Conservation (phyloP, 1,284 basidiomycete genomes). For the Amylostereum chailletii region DNA sequence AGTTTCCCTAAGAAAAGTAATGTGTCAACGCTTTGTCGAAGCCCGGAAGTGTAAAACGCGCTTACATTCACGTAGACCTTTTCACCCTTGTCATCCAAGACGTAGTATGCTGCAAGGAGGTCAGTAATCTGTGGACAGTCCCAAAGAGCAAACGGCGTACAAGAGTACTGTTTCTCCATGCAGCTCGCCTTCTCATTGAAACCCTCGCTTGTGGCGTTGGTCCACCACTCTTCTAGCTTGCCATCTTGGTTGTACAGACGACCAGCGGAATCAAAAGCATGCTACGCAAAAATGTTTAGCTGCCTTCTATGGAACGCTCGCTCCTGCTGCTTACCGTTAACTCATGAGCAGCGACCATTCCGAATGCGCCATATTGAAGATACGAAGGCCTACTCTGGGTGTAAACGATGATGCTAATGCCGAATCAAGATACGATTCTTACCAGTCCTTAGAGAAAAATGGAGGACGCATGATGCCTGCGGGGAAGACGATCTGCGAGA, state of each 20-base stretch:
- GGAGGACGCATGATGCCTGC: slow-evolving; percentile 92
- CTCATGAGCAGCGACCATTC: slow-evolving; percentile 85
- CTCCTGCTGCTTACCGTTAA: slow-evolving; percentile 47
- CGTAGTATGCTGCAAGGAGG: slow-evolving; percentile 53
- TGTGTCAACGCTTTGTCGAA: background rate
- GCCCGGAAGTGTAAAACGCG: slow-evolving; percentile 4
- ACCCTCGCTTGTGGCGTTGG: slow-evolving; percentile 72
- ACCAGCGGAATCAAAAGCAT: slow-evolving; percentile 91
- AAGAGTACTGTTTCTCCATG: slow-evolving; percentile 83
- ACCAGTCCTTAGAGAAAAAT: slow-evolving; percentile 86
- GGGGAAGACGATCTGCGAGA: slow-evolving; percentile 84
- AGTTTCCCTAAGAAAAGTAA: slow-evolving; percentile 48
- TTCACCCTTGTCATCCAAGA: slow-evolving; percentile 80
- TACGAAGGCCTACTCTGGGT: slow-evolving; percentile 62
- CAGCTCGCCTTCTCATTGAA: slow-evolving; percentile 84
- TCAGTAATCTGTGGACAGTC: background rate
- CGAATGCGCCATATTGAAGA: slow-evolving; percentile 87
- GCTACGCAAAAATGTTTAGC: slow-evolving; percentile 37
- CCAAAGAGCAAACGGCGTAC: slow-evolving; percentile 24
- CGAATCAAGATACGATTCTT: slow-evolving; percentile 11
- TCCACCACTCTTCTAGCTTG: slow-evolving; percentile 86
- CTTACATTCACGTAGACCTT: slow-evolving; percentile 80
- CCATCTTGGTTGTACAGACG: slow-evolving; percentile 73
- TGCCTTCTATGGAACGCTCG: too few relatives aligned
- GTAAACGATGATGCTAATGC: too few relatives aligned